Base-by-base conservation (phyloP, 2,329 filamentous ascomycete genomes). In the Tolypocladium cylindrosporum region DNA sequence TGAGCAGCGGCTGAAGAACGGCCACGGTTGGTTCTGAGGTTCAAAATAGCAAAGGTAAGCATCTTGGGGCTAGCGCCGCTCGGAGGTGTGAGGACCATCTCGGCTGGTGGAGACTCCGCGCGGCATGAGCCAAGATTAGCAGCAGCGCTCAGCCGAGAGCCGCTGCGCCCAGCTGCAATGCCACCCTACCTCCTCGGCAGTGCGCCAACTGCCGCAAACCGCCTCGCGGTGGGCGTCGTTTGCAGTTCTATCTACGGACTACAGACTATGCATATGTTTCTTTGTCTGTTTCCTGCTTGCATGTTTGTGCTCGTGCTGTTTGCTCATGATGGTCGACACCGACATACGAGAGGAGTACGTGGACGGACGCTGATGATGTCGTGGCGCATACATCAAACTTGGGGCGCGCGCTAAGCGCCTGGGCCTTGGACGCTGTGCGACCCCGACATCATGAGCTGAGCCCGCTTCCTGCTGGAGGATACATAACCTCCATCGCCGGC, bases 1-100 rank as follows among this genome's bases (percentile, higher is more conserved):
- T 85, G 65, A 70, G 7, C 31, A 34, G 31, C 31, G 31, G 11
- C 24, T 34, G 24, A 52, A 36, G 2, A 13, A 27, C 19, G 31
- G 53, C 37, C 4, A 3, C 42, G 24, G 24, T 27, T 4, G 24
- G 24, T 27, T 4, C 43, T 27, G 43, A n/a, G 14, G 5, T 27
- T 14, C 8, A 10, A 45, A 45, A 45, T 19, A 45, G 21, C n/a
- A 24, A 21, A 4, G 3, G 27, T 13, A 42, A 42, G 19, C 11
- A 11, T 21, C 5, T 42, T 27, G 4, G 27, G 24, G 13, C 43
- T 19, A 48, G 45, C 45, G 45, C 45, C 11, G 7, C 45, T 13
- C 45, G 14, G 27, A 27, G 19, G 24, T 4, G 34, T 10, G 34
- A 9, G 2, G 31, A 36, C 45, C 24, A 13, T 14, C 6, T 50